Base-by-base conservation (phyloP, 306 rosid genomes). In the Malus sieversii region DNA sequence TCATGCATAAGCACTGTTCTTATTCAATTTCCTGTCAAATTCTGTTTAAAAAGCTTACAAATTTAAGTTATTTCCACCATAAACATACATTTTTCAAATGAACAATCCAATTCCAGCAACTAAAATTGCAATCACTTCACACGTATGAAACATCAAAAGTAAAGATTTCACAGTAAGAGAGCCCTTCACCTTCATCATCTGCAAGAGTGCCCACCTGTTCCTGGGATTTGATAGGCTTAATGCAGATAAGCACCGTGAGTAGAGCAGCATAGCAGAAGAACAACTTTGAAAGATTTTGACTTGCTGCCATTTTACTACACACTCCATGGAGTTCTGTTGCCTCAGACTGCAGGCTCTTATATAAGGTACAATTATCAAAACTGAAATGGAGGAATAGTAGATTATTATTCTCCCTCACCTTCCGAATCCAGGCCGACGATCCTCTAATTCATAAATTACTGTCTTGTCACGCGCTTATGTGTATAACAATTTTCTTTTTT, bases 171-270 rank as follows among this genome's bases (percentile, higher is more conserved):
- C n/a, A 27, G 64, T 11, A 22, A 32, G 13, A 68, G 18, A 4
- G 29, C n/a, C 51, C 30, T 18, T 42, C 20, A 80, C 83, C 83
- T 61, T 80, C 83, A 48, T 51, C 59, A 25, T 76, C 4, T 0
- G 83, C 79, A 74, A 80, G 79, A 80, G 67, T 62, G 45, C 72
- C 79, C 27, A 18, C 52, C 30, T 80, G 76, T 46, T 66, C 79
- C 51, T 69, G 44, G 52, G 63, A 71, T 46, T 59, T 69, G 66
- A 16, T 61, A 8, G 58, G 75, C 75, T 63, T 71, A 53, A 68
- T 12, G 72, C 66, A 68, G 1, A 61, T 14, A 52, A 80, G 33
- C 32, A 69, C 25, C 22, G 55, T 4, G 42, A 78, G 30, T 19
- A 71, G 1, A 19, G 35, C 15, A 11, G 71, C 68, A 25, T n/a